phyloP scores from a whole-genome alignment of 768 basidiomycete genomes.

The Calvatia gigantea region DNA sequence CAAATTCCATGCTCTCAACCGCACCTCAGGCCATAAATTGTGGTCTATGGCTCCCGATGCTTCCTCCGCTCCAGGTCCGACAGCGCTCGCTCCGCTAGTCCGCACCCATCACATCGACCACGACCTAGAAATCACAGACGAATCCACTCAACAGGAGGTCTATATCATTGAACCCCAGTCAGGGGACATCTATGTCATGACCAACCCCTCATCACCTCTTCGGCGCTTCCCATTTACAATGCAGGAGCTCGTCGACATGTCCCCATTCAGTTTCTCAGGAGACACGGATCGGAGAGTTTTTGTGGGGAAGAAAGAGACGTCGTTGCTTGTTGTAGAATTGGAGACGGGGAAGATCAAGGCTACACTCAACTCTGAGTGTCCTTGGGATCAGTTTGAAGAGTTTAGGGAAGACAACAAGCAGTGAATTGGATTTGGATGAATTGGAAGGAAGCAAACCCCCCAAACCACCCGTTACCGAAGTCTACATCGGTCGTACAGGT shows the following conservation, averaged over 20 bases:
- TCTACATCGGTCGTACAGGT: constrained; percentile 53
- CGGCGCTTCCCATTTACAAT: constrained; percentile 91
- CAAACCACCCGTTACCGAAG: constrained; percentile 36
- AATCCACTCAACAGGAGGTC: constrained; percentile 55
- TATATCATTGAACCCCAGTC: constrained; percentile 96
- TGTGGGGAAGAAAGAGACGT: constrained; percentile 89
- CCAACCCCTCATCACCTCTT: constrained; percentile 62
- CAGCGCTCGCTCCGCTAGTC: constrained; percentile 69
- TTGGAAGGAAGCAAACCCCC: constrained; percentile 40
- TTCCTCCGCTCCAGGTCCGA: constrained; percentile 37
- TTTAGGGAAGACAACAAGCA: constrained; percentile 38
- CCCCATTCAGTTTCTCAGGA: constrained; percentile 71
- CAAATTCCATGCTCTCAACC: constrained; percentile 89
- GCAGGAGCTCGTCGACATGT: constrained; percentile 88
- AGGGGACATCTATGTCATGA: constrained; percentile 88
- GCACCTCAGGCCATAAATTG: constrained; percentile 73
- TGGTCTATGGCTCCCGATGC: constrained; percentile 85
- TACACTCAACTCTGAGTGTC: constrained; percentile 72
- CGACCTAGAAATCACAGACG: constrained; percentile 57
- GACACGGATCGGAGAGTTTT: constrained; percentile 72
- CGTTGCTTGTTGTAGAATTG: constrained; percentile 67
- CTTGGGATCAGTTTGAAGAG: constrained; percentile 68
- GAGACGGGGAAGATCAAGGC: constrained; percentile 80
- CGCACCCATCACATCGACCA: constrained; percentile 61
- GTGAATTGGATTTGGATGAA: constrained; percentile 42